phyloP scores from a whole-genome alignment of 2,329 filamentous ascomycete species.

The Epichloe sibirici region DNA sequence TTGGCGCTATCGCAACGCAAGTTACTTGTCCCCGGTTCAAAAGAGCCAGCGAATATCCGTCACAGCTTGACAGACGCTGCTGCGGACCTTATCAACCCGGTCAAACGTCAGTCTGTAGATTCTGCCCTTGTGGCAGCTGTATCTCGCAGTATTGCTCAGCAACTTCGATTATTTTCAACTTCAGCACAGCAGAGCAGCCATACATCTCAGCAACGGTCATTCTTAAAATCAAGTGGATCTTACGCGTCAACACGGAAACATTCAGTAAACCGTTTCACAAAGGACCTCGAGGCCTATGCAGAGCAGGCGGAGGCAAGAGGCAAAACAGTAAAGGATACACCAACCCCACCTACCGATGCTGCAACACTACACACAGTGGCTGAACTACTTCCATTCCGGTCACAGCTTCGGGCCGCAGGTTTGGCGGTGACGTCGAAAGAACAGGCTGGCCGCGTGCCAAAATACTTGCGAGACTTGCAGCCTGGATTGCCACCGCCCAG shows the following conservation, averaged over 20 bases:
- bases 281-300: constrained; percentile 18
- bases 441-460: constrained; percentile 24
- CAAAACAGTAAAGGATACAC: constrained; percentile 25
- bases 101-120: constrained; percentile 23
- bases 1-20: constrained; percentile 2
- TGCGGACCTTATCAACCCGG: constrained; percentile 7
- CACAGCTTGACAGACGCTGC: constrained; percentile 9
- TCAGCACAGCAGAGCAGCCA: background rate
- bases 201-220: background rate
- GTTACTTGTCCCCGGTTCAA: constrained; percentile 1
- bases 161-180: constrained; percentile 28
- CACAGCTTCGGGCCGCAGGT: constrained; percentile 40
- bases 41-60: constrained; percentile 1
- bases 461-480: constrained; percentile 8
- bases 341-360: constrained; percentile 28
- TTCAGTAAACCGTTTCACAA: constrained; percentile 25
- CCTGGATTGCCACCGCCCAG: background rate
- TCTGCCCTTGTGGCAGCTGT: constrained; percentile 31
- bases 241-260: constrained; percentile 31
- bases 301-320: constrained; percentile 25
- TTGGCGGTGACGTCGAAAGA: constrained; percentile 42
- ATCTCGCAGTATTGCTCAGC: constrained; percentile 32
- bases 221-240: constrained; percentile 16
- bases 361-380: constrained; percentile 37
- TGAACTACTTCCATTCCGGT: constrained; percentile 39